phyloP scores from a whole-genome alignment of 805 yeast genomes.

The Candida easanensis region DNA sequence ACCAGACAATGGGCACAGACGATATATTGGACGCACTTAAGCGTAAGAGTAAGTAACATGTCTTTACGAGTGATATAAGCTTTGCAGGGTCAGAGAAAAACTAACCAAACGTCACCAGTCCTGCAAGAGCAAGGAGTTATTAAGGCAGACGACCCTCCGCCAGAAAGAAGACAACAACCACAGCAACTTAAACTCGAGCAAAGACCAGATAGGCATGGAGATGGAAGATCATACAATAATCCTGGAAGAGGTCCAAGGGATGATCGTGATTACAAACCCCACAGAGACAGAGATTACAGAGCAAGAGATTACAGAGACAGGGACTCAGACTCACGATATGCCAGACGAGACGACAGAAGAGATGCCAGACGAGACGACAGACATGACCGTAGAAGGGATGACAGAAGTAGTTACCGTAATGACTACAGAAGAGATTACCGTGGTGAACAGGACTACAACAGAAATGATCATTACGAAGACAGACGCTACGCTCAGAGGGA shows the following conservation, averaged over 20 bases:
- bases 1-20: constrained; percentile 20
- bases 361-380: constrained; percentile 2
- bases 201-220: too few species aligned
- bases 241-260: constrained; percentile 2
- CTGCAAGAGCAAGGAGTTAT: constrained; percentile 2
- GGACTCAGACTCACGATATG: neutral
- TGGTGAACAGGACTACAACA: too few species aligned
- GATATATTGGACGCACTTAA: constrained; percentile 25
- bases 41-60: constrained; percentile 22
- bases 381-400: constrained; percentile 5
- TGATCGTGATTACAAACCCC: constrained; percentile 9
- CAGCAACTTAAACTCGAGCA: too few species aligned
- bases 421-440: constrained; percentile 8
- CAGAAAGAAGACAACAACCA: neutral
- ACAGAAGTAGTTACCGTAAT: constrained; percentile 10
- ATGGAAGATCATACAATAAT: neutral
- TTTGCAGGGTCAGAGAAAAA: too few species aligned
- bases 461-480: constrained; percentile 5
- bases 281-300: constrained; percentile 1
- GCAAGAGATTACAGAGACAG: constrained; percentile 8
- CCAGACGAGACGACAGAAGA: constrained; percentile 2
- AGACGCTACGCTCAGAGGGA: constrained; percentile 3
- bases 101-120: neutral
- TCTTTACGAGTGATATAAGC: too few species aligned
- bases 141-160: constrained; percentile 3